Base-by-base conservation (phyloP, 1,139 yeast species). In the Magnusiomyces suaveolens region DNA sequence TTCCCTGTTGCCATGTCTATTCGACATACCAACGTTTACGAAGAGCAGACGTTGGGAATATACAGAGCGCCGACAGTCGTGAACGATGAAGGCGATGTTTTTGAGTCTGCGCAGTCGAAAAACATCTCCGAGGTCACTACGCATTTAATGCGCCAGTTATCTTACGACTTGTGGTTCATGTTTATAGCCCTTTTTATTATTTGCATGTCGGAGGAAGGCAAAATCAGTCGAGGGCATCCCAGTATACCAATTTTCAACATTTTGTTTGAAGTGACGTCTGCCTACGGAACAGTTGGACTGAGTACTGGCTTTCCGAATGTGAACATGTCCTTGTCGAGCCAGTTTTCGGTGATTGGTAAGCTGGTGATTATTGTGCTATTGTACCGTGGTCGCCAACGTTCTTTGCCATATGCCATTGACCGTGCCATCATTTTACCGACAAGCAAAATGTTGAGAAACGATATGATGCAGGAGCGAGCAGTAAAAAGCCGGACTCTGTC, bases 301-400 rank as follows among this genome's bases (percentile, higher is more conserved):
- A 85, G 95, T 2, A 71, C 89, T 56, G 98, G 98, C 0, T 89
- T 81, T 61, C 86, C 95, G 0, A 73, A 72, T 48, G 73, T 79
- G 6, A 73, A 79, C 59, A 75, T 88, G 3, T 87, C 97, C 1
- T 79, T 92, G 52, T 77, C 85, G 18, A 89, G 81, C 0, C 79
- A 84, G 65, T 87, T 92, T 64, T 77, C 80, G 32, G 77, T 79
- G 0, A 64, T 92, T 12, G 85, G 96, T 1, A 94, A 94, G 65
- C 74, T 92, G 52, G 87, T 90, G 1, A 82, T 92, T 48, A 83
- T 88, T 60, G 94, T 90, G 4, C 81, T 89, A 83, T 82, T 92
- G 84, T 79, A 92, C 52, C 81, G 99, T 72, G 97, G 98, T 10
- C 79, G 97, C 57, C 97, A 90, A 66, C 87, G 99, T 77, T 98